Conservation (phyloP, 306 rosid species). For the Gastrolobium bilobum region DNA sequence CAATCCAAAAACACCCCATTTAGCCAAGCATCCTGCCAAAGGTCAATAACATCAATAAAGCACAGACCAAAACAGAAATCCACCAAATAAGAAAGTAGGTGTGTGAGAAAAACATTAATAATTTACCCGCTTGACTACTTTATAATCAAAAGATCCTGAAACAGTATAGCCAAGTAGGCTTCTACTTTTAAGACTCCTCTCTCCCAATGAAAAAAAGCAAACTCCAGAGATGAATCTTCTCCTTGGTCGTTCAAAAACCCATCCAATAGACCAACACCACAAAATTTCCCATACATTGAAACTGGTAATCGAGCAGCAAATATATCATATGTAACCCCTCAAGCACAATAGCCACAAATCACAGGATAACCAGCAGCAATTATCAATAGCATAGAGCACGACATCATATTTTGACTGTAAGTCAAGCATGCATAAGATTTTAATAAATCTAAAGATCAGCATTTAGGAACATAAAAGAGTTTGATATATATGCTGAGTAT, state of each 20-base stretch:
- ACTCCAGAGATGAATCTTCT: constrained; percentile 61
- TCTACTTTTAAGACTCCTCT: constrained; percentile 58
- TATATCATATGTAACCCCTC: constrained; percentile 59
- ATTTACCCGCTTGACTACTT: constrained; percentile 85
- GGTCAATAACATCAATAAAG: constrained; percentile 77
- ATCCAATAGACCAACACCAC: constrained; percentile 56
- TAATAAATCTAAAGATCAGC: constrained; percentile 79
- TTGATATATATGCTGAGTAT: constrained; percentile 68
- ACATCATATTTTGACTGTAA: constrained; percentile 71
- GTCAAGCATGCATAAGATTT: constrained; percentile 81
- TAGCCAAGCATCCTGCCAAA: constrained; percentile 95
- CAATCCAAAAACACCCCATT: constrained; percentile 84
- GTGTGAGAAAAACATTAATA: constrained; percentile 52
- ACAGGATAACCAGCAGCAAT: constrained; percentile 81
- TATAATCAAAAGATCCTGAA: constrained; percentile 67
- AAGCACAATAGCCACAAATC: constrained; percentile 72
- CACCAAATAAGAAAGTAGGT: constrained; percentile 53
- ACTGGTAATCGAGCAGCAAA: constrained; percentile 67
- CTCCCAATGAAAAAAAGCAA: constrained; percentile 59
- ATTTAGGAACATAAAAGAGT: constrained; percentile 86
- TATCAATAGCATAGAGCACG: constrained; percentile 81
- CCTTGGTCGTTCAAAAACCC: constrained; percentile 59
- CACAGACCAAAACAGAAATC: constrained; percentile 52
- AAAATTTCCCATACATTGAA: constrained; percentile 62
- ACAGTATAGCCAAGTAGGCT: constrained; percentile 68